Evolutionary conservation across 306 rosid species (phyloP).

Genomic region (Castanea sativa): DNA sequence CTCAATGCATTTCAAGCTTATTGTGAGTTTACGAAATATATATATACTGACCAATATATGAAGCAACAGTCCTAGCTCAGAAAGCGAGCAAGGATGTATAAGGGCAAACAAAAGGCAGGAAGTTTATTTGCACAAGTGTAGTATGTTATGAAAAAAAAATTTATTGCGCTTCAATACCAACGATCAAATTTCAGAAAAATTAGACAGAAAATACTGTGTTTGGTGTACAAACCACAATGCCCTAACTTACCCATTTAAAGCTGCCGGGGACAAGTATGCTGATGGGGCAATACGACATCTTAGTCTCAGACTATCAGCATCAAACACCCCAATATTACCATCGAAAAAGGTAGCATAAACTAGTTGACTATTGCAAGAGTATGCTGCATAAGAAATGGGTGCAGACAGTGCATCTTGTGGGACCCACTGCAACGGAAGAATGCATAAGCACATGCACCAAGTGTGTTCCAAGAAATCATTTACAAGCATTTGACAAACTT

Average conservation of each 20-base stretch:
- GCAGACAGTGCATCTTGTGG: conserved; percentile 75
- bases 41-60: background rate
- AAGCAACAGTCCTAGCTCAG: too few species aligned
- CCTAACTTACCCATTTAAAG: conserved; percentile 57
- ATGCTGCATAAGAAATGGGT: conserved; percentile 68
- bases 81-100: too few species aligned
- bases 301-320: conserved; percentile 68
- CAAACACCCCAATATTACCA: conserved; percentile 79
- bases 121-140: too few species aligned
- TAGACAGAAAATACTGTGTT: background rate
- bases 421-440: conserved; percentile 67
- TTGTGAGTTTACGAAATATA: background rate
- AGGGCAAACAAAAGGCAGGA: too few species aligned
- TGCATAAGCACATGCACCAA: conserved; percentile 6
- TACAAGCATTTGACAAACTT: conserved; percentile 8
- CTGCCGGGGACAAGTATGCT: conserved; percentile 51
- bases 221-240: background rate
- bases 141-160: background rate
- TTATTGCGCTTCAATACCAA: background rate
- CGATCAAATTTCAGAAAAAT: background rate
- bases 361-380: conserved; percentile 72
- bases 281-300: conserved; percentile 84
- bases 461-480: background rate
- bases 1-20: background rate
- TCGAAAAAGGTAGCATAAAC: conserved; percentile 66